Evolutionary conservation across 2,329 filamentous ascomycete genomes (phyloP), one percentile per base, ranked within the genome.

Genomic region (Colletotrichum musae): DNA sequence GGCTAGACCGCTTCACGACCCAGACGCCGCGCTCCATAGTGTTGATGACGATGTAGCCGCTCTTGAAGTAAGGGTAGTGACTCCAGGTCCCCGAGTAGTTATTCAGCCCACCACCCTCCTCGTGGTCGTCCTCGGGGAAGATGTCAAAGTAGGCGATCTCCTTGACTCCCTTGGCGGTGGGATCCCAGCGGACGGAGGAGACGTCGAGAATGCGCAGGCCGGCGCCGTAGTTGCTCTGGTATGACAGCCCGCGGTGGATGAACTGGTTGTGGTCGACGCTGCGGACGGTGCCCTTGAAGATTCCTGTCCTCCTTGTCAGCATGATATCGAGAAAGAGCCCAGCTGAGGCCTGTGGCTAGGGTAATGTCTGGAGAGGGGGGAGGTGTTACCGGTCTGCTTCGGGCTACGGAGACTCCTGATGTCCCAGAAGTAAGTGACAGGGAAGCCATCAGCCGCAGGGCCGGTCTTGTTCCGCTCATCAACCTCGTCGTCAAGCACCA

Each of bases 401-500:
- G 84, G 83, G 2, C 75, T 75, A 45, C 81, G 78, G 12, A 86
- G 79, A 52, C 78, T 75, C 6, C 78, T 74, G 64, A 87, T 84
- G 73, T 86, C 84, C 76, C 83, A 85, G 72, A 87, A 85, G 73
- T 86, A 87, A 0, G 85, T 87, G 4, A 84, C 82, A 1, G 85
- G 84, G 64, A 76, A 82, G 1, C 82, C 81, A 51, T 85, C 80
- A 0, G 77, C 77, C 0, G 80, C 84, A 0, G 80, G 79, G 4
- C 81, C 83, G 0, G 78, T 75, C 2, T 75, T 75, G 12, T 84
- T 75, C 1, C 73, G 70, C 78, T 89, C 86, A 64, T 88, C 86
- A 7, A 84, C 79, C 72, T 88, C 86, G 69, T 88, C 86, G 68
- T 88, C 86, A 3, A 87, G 72, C 7, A 87, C 78, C 3, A 88